phyloP scores from a whole-genome alignment of 805 yeast species.

The Barnettozyma siamensis region DNA sequence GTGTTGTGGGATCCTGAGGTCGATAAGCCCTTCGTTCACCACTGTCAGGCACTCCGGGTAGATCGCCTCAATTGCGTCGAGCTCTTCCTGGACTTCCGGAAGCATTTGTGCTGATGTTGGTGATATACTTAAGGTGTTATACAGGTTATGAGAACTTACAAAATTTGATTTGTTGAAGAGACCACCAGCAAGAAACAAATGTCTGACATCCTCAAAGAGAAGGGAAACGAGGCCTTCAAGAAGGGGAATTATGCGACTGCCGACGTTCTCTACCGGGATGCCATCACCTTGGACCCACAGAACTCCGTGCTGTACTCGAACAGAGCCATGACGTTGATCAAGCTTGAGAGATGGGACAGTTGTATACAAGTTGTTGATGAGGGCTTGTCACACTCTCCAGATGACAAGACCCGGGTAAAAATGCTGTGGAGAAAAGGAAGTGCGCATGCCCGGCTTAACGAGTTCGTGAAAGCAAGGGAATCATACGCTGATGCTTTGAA shows the following conservation, averaged over 20 bases:
- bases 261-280: slow-evolving; percentile 47
- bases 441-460: slow-evolving; percentile 30
- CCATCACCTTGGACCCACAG: slow-evolving; percentile 41
- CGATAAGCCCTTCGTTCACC: slow-evolving; percentile 33
- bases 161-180: no score
- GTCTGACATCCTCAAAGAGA: slow-evolving; percentile 26
- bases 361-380: slow-evolving; percentile 45
- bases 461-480: slow-evolving; percentile 23
- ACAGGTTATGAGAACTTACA: no score
- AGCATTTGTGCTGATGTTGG: slow-evolving; percentile 13
- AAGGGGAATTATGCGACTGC: slow-evolving; percentile 43
- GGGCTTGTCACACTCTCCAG: slow-evolving; percentile 36
- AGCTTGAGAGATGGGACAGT: slow-evolving; percentile 40
- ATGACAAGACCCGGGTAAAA: slow-evolving; percentile 36
- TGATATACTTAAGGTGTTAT: no score
- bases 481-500: slow-evolving; percentile 33
- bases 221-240: slow-evolving; percentile 52
- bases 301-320: slow-evolving; percentile 62
- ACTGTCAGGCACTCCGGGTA: slow-evolving; percentile 57
- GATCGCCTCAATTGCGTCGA: slow-evolving; percentile 81
- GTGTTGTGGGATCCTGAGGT: slow-evolving; percentile 56
- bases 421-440: slow-evolving; percentile 46
- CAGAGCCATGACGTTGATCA: slow-evolving; percentile 59
- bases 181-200: slow-evolving; percentile 6
- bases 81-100: slow-evolving; percentile 58